These are phyloP conservation scores for Clavispora vitiphila DNA, from an alignment of 805 yeast genomes.

Conservation along the genomic window DNA sequence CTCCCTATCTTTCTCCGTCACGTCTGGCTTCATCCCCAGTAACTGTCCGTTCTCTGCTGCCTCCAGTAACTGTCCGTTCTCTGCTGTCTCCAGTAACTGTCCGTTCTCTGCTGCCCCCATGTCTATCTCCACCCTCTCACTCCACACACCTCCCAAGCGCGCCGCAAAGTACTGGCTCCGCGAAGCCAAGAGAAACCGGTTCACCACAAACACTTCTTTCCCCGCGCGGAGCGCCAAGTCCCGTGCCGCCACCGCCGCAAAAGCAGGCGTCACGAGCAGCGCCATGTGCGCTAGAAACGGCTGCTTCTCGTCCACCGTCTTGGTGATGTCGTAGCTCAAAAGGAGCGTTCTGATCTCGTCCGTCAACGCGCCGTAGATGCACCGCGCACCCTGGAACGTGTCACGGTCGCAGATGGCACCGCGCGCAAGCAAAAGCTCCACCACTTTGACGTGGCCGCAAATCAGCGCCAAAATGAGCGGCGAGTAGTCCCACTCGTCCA, in stretches of 20 bases:
- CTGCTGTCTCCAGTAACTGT: too few relatives aligned
- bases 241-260: slow-evolving; percentile 18
- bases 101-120: too few relatives aligned
- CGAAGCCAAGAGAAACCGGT: slow-evolving; percentile 33
- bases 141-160: slow-evolving; percentile 24
- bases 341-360: slow-evolving; percentile 58
- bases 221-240: slow-evolving; percentile 28
- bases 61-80: too few relatives aligned
- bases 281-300: slow-evolving; percentile 73
- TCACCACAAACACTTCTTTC: slow-evolving; percentile 15
- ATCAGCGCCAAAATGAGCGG: slow-evolving; percentile 69
- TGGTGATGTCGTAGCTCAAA: slow-evolving; percentile 58
- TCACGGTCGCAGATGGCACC: slow-evolving; percentile 81
- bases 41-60: too few relatives aligned
- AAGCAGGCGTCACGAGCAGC: slow-evolving; percentile 31
- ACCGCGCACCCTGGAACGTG: slow-evolving; percentile 72
- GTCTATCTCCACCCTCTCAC: slow-evolving; percentile 9
- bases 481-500: slow-evolving; percentile 71
- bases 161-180: slow-evolving; percentile 23
- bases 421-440: slow-evolving; percentile 48
- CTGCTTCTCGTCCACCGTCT: slow-evolving; percentile 59
- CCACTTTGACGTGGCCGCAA: slow-evolving; percentile 69
- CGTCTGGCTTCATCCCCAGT: too few relatives aligned
- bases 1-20: too few relatives aligned
- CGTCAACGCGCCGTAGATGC: slow-evolving; percentile 73